A percentile compares a stretch with the other conserved stretches of the same genome.
Conservation (phyloP, 2,329 filamentous ascomycete genomes). For the Sclerotinia glacialis region DNA sequence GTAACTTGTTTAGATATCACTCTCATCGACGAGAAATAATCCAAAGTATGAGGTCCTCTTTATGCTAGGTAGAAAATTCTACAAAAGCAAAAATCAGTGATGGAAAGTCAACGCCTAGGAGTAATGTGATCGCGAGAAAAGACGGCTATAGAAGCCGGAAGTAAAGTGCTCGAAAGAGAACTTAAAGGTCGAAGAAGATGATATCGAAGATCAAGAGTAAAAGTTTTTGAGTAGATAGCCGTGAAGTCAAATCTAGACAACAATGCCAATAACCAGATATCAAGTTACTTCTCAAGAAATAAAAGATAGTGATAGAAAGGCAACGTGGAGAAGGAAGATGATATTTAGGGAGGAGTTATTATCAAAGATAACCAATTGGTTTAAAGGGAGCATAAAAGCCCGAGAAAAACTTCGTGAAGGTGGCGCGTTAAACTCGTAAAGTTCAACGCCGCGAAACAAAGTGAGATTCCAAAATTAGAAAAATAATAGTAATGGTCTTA, state of each 20-base stretch:
- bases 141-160: not conserved
- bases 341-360: too few species aligned
- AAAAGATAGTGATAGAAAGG: not conserved
- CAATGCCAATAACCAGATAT: not conserved
- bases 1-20: not conserved
- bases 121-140: not conserved
- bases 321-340: not conserved
- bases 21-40: not conserved
- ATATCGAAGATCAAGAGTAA: not conserved
- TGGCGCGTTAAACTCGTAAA: not conserved
- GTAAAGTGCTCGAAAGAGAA: not conserved
- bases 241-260: not conserved
- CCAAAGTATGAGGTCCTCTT: not conserved
- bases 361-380: not conserved
- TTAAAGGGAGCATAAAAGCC: not conserved
- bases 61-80: not conserved
- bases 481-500: not conserved
- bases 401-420: not conserved
- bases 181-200: not conserved
- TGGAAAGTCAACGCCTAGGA: not conserved
- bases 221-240: not conserved
- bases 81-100: not conserved
- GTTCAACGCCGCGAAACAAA: not conserved
- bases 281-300: not conserved
- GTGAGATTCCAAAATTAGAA: not conserved